A percentile compares a stretch with the other conserved stretches of the same genome.
phyloP scores from a whole-genome alignment of 2,329 filamentous ascomycete genomes.

The Thermomyces lanuginosus region DNA sequence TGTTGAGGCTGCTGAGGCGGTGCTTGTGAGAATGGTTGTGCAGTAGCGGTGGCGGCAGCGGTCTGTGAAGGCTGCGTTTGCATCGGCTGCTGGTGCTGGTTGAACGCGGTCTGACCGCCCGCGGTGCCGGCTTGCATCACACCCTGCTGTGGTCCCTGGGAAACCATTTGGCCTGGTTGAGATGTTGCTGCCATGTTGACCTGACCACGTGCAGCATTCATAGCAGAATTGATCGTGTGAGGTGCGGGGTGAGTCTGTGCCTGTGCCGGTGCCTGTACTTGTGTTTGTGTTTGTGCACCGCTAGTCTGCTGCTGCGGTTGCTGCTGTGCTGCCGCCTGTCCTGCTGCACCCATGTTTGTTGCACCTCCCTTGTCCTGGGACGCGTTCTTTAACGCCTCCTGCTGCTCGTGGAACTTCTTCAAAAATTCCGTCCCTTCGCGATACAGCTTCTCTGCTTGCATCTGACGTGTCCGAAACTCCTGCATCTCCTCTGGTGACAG shows the following conservation, averaged over 20 bases:
- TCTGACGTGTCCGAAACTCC: slow-evolving; percentile 27
- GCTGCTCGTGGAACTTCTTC: slow-evolving; percentile 33
- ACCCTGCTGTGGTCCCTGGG: slow-evolving; percentile 11
- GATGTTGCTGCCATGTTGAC: slow-evolving; percentile 22
- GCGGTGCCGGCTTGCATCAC: too few relatives aligned
- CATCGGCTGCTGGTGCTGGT: slow-evolving; percentile 5
- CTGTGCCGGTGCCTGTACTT: slow-evolving; percentile 14
- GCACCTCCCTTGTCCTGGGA: slow-evolving; percentile 12
- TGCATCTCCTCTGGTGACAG: slow-evolving; percentile 28
- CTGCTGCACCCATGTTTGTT: too few relatives aligned
- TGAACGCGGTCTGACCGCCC: slow-evolving; percentile 10
- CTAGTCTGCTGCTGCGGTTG: slow-evolving; percentile 7
- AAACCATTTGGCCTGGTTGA: slow-evolving; percentile 13
- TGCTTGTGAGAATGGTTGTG: slow-evolving; percentile 2
- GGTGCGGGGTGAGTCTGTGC: slow-evolving; percentile 23
- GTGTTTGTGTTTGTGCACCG: slow-evolving; percentile 2
- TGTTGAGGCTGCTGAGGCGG: too few relatives aligned
- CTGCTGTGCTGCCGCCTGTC: slow-evolving; percentile 1
- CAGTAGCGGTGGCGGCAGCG: slow-evolving; percentile 1
- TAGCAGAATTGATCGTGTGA: slow-evolving; percentile 33
- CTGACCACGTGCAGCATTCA: slow-evolving; percentile 29
- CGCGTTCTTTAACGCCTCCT: slow-evolving; percentile 28
- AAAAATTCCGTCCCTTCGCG: slow-evolving; percentile 32
- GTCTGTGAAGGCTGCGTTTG: too few relatives aligned
- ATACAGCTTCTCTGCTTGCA: slow-evolving; percentile 24